Percentiles rank a stretch among this genome's conserved stretches.
Evolutionary conservation across 2,329 filamentous ascomycete genomes (phyloP).

Genomic region (Didymella sp.): DNA sequence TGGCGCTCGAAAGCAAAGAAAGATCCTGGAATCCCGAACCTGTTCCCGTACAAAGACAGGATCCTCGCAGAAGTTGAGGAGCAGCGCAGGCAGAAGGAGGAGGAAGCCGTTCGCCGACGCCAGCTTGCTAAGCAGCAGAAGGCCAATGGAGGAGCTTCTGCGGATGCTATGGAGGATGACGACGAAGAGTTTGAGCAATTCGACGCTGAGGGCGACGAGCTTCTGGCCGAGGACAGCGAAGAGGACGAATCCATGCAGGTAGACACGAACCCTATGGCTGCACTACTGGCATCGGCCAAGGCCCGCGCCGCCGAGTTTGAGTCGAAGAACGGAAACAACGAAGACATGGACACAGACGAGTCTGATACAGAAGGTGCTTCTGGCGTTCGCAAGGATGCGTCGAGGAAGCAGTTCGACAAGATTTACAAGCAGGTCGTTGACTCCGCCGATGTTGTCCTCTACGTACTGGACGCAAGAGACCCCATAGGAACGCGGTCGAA

Average conservation of each 20-base stretch:
- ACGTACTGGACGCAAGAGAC: constrained; percentile 91
- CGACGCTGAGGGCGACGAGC: constrained; percentile 62
- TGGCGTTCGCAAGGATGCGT: constrained; percentile 62
- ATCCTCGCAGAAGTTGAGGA: constrained; percentile 95
- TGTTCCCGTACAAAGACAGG: constrained; percentile 98
- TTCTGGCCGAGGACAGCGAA: constrained; percentile 58
- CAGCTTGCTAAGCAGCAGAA: constrained; percentile 68
- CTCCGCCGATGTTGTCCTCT: constrained; percentile 86
- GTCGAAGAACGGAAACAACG: constrained; percentile 65
- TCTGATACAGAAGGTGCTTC: constrained; percentile 50
- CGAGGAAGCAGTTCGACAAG: constrained; percentile 90
- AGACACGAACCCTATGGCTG: constrained; percentile 87
- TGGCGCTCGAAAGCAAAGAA: constrained; percentile 96
- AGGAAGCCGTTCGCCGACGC: constrained; percentile 71
- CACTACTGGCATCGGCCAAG: constrained; percentile 83
- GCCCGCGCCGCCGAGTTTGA: constrained; percentile 80
- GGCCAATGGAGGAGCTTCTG: constrained; percentile 44
- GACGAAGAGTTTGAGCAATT: constrained; percentile 43
- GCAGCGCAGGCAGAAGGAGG: constrained; percentile 77
- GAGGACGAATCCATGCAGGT: constrained; percentile 66
- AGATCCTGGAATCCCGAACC: constrained; percentile 94
- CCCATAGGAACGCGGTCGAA: constrained; percentile 89
- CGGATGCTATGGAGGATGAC: constrained; percentile 48
- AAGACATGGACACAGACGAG: constrained; percentile 64
- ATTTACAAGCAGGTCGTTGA: constrained; percentile 94